Conservation (phyloP, 2,329 filamentous ascomycete genomes). For the Alternaria arbusti region DNA sequence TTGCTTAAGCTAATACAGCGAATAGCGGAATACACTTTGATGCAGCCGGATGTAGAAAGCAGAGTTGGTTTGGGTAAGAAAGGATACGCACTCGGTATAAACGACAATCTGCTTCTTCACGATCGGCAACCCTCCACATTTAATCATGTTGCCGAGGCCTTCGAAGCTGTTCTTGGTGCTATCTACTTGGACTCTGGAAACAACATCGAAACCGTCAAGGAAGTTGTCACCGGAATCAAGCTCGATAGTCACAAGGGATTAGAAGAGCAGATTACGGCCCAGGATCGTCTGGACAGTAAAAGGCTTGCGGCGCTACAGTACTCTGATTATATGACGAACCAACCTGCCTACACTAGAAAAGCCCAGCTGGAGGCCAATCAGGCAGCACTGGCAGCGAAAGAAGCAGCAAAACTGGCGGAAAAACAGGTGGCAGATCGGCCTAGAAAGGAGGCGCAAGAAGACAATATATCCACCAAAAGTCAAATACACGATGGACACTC, state of each 20-base stretch:
- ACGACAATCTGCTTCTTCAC: conserved; percentile 10
- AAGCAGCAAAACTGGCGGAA: not conserved
- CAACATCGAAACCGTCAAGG: conserved; percentile 9
- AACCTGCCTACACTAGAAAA: not conserved
- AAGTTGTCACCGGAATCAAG: conserved; percentile 10
- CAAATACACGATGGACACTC: not conserved
- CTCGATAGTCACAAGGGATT: conserved; percentile 17
- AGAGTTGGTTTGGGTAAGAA: conserved; percentile 6
- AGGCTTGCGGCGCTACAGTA: not conserved
- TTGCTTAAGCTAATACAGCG: conserved; percentile 1
- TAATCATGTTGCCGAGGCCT: conserved; percentile 22
- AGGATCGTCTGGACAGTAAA: not conserved
- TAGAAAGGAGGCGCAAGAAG: not conserved
- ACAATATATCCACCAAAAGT: not conserved
- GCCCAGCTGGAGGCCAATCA: not conserved
- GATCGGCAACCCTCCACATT: not conserved
- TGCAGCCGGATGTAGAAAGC: conserved; percentile 4
- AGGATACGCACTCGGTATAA: conserved; percentile 14
- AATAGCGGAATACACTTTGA: conserved; percentile 9
- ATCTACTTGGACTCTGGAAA: conserved; percentile 27
- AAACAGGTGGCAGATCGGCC: no score
- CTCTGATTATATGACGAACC: not conserved
- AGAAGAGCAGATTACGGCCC: not conserved
- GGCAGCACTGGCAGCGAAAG: not conserved
- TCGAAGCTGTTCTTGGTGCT: conserved; percentile 33